These are phyloP conservation scores for Xylaria longipes DNA, from an alignment of 495 filamentous ascomycete genomes.

Conservation along the genomic window DNA sequence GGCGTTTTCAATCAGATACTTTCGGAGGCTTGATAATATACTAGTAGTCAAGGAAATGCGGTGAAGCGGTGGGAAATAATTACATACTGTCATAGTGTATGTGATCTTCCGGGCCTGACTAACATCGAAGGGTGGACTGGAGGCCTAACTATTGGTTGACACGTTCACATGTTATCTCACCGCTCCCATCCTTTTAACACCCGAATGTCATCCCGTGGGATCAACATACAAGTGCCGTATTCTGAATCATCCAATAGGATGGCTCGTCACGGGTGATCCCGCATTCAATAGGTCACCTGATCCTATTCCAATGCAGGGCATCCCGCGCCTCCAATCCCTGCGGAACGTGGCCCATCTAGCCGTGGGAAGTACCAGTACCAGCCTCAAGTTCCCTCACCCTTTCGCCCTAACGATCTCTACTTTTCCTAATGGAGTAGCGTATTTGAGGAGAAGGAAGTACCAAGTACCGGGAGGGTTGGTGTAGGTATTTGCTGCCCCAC, in stretches of 20 bases:
- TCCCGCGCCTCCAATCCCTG: slow-evolving; percentile 18
- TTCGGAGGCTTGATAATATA: background rate
- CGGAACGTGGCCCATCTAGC: slow-evolving; percentile 3
- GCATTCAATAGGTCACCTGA: slow-evolving; percentile 13
- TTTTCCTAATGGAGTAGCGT: slow-evolving; percentile 18
- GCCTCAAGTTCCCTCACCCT: background rate
- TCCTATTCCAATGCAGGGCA: slow-evolving; percentile 13
- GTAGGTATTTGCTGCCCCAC: slow-evolving; percentile 2
- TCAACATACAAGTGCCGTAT: slow-evolving; percentile 4
- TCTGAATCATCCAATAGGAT: background rate
- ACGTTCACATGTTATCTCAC: background rate
- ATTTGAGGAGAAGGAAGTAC: background rate
- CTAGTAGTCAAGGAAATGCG: background rate
- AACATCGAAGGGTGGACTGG: background rate
- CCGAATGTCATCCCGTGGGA: background rate
- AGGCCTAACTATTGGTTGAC: background rate
- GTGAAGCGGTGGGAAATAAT: background rate
- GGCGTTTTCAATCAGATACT: background rate
- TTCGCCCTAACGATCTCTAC: background rate
- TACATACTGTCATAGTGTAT: background rate
- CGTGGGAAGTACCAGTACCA: slow-evolving; percentile 20
- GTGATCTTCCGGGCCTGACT: background rate
- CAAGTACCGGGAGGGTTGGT: slow-evolving; percentile 10
- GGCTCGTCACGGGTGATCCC: slow-evolving; percentile 10
- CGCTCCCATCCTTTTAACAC: background rate